phyloP scores from a whole-genome alignment of 2,329 filamentous ascomycete genomes.

The Dothiorella sarmentorum region DNA sequence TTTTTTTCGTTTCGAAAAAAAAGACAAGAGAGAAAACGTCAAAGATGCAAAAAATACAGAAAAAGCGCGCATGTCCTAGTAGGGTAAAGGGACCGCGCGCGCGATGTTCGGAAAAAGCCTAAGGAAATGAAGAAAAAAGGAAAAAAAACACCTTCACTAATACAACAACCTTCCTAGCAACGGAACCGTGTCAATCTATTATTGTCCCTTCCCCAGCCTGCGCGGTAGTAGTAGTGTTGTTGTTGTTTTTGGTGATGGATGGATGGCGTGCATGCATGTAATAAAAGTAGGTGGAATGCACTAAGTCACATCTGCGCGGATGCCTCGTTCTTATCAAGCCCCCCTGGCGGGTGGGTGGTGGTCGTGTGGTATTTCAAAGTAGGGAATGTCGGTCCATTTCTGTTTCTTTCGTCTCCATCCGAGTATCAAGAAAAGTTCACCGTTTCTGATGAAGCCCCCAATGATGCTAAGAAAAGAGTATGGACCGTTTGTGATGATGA shows the following conservation, averaged over 20 bases:
- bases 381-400: constrained; percentile 2
- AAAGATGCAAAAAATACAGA: neutral
- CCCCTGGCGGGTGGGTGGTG: constrained; percentile 4
- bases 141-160: neutral
- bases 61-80: neutral
- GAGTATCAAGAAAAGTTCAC: constrained; percentile 6
- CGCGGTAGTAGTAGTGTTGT: neutral
- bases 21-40: neutral
- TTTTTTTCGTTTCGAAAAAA: neutral
- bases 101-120: no score
- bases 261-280: neutral
- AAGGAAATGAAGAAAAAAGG: neutral
- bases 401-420: constrained; percentile 4
- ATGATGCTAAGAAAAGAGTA: neutral
- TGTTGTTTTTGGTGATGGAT: neutral
- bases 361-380: neutral
- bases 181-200: neutral
- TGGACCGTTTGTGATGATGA: neutral
- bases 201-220: neutral
- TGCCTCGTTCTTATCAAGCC: neutral
- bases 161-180: neutral
- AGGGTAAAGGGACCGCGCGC: neutral
- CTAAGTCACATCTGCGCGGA: constrained; percentile 3
- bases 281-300: neutral
- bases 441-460: constrained; percentile 13